Conservation (phyloP, 2,329 filamentous ascomycete genomes). For the Diaporthe citriasiana region DNA sequence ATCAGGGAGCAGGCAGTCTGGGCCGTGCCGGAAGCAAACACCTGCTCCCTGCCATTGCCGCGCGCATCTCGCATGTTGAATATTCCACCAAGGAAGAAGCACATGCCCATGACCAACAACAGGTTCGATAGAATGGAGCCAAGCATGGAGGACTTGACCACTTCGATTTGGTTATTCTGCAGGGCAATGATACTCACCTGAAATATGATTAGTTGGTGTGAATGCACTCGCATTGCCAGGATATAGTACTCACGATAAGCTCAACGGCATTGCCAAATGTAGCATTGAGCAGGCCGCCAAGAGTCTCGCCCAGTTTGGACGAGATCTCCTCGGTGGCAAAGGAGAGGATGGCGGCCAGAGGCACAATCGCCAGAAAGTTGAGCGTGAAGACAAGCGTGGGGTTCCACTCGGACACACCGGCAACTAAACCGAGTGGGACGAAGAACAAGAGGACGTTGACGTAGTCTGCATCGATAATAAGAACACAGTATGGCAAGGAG, state of each 20-base stretch:
- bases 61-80: slow-evolving; percentile 69
- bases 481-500: slow-evolving; percentile 25
- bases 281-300: slow-evolving; percentile 81
- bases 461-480: slow-evolving; percentile 58
- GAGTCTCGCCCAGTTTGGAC: slow-evolving; percentile 77
- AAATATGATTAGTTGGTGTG: background rate
- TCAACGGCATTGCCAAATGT: slow-evolving; percentile 87
- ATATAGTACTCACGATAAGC: slow-evolving; percentile 72
- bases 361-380: slow-evolving; percentile 87
- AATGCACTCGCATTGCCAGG: slow-evolving; percentile 39
- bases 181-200: slow-evolving; percentile 95
- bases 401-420: slow-evolving; percentile 73
- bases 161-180: slow-evolving; percentile 86
- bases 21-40: slow-evolving; percentile 81
- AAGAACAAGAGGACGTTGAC: slow-evolving; percentile 80
- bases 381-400: slow-evolving; percentile 79
- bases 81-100: slow-evolving; percentile 82
- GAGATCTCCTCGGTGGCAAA: slow-evolving; percentile 86
- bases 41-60: slow-evolving; percentile 75
- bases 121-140: slow-evolving; percentile 96
- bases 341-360: slow-evolving; percentile 79
- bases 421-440: slow-evolving; percentile 80
- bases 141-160: slow-evolving; percentile 98
- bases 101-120: slow-evolving; percentile 86
- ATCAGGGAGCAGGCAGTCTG: slow-evolving; percentile 83